Evolutionary conservation across 345 rosid species (phyloP).

Genomic region (Salix brachista): DNA sequence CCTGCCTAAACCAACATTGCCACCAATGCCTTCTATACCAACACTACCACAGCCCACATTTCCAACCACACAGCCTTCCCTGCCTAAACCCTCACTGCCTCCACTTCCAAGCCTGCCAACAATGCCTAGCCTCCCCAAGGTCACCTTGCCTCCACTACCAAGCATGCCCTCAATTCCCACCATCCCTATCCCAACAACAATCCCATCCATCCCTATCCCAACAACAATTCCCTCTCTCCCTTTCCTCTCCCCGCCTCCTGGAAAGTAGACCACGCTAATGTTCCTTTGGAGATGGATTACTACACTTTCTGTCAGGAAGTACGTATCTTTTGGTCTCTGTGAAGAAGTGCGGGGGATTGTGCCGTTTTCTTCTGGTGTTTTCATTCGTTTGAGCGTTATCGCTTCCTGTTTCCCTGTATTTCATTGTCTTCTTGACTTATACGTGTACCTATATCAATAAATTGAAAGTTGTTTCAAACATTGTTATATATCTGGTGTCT

Average conservation of each 20-base stretch:
- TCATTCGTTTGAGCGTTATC: too few species aligned
- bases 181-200: background rate
- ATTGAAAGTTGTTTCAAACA: too few species aligned
- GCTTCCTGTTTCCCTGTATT: too few species aligned
- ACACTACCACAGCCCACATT: constrained; percentile 13
- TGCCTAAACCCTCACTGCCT: background rate
- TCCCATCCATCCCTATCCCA: too few species aligned
- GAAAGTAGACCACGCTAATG: background rate
- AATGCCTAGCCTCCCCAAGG: constrained; percentile 8
- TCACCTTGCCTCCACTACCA: too few species aligned
- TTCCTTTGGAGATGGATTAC: background rate
- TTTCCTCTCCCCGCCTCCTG: background rate
- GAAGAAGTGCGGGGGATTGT: too few species aligned
- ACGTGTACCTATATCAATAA: too few species aligned
- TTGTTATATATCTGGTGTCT: too few species aligned
- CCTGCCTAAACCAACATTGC: constrained; percentile 10
- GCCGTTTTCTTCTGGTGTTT: too few species aligned
- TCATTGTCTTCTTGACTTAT: too few species aligned
- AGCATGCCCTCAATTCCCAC: background rate
- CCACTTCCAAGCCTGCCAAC: constrained; percentile 3
- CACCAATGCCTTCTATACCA: constrained; percentile 17
- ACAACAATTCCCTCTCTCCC: background rate
- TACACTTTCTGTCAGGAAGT: too few species aligned
- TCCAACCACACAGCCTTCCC: background rate
- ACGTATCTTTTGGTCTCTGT: too few species aligned